Conservation (phyloP, 1,284 basidiomycete species). For the Naganishia cerealis region DNA sequence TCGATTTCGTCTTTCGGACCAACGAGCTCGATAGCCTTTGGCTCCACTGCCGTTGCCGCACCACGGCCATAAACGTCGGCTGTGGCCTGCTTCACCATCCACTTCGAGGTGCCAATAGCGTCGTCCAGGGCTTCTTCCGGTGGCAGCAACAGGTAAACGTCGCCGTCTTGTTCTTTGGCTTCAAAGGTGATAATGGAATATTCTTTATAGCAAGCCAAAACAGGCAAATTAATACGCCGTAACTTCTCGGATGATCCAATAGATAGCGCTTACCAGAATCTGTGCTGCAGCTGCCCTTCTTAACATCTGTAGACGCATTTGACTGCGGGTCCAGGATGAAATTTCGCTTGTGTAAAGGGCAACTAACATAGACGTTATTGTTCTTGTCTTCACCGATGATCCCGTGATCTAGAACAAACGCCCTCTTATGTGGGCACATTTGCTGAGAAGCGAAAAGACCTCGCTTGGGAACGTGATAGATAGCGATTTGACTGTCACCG, state of each 20-base stretch:
- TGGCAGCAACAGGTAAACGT: slow-evolving; percentile 61
- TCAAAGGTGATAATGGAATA: slow-evolving; percentile 70
- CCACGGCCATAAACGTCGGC: slow-evolving; percentile 57
- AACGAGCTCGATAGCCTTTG: slow-evolving; percentile 58
- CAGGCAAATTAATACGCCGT: background rate
- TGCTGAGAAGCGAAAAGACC: slow-evolving; percentile 71
- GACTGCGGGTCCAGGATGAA: slow-evolving; percentile 59
- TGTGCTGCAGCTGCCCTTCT: slow-evolving; percentile 62
- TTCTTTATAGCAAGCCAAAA: slow-evolving; percentile 53
- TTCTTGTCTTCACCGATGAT: slow-evolving; percentile 63
- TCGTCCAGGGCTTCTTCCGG: slow-evolving; percentile 65
- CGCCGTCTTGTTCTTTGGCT: slow-evolving; percentile 58
- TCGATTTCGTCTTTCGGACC: slow-evolving; percentile 39
- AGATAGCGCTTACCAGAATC: slow-evolving; percentile 40
- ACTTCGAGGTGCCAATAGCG: slow-evolving; percentile 65
- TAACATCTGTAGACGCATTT: slow-evolving; percentile 6
- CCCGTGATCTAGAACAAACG: slow-evolving; percentile 72
- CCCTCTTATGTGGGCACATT: slow-evolving; percentile 64
- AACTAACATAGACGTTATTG: slow-evolving; percentile 56
- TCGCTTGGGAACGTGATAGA: slow-evolving; percentile 63
- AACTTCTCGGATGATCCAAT: background rate
- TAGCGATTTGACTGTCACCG: slow-evolving; percentile 69
- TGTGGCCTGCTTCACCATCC: slow-evolving; percentile 57
- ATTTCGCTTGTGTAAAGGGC: slow-evolving; percentile 72
- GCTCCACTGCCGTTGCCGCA: slow-evolving; percentile 44